Evolutionary conservation across 805 yeast species (phyloP).

Genomic region (Lipomyces japonicus): DNA sequence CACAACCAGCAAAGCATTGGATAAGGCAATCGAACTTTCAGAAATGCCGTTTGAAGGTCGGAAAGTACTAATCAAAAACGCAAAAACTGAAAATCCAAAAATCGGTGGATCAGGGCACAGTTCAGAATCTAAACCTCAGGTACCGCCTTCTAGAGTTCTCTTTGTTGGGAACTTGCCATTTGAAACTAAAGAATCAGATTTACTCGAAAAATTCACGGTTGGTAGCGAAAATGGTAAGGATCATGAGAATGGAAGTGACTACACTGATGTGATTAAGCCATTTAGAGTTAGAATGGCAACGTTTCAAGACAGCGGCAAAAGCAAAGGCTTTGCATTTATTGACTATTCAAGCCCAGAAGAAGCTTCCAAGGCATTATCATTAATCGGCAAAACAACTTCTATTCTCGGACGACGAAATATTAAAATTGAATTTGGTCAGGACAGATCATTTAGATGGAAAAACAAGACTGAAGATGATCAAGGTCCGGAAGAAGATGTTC

Average conservation of each 20-base stretch:
- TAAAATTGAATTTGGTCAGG: conserved; percentile 86
- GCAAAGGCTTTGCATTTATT: conserved; percentile 92
- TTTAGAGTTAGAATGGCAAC: conserved; percentile 87
- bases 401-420: conserved; percentile 65
- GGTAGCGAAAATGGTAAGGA: conserved; percentile 68
- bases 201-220: conserved; percentile 79
- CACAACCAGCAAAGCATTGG: conserved; percentile 54
- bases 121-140: conserved; percentile 36
- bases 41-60: conserved; percentile 79
- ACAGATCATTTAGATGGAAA: conserved; percentile 54
- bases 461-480: conserved; percentile 30
- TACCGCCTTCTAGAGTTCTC: conserved; percentile 78
- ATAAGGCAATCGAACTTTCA: conserved; percentile 59
- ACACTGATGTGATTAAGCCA: conserved; percentile 87
- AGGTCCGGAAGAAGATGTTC: too few relatives aligned
- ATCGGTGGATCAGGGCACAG: conserved; percentile 36
- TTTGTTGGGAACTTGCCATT: conserved; percentile 93
- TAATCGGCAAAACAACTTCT: conserved; percentile 58
- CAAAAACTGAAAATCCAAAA: conserved; percentile 74
- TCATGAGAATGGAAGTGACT: conserved; percentile 68
- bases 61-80: conserved; percentile 76
- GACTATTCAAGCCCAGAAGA: conserved; percentile 80
- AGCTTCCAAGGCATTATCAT: conserved; percentile 80
- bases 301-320: conserved; percentile 92
- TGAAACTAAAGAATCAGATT: conserved; percentile 77